Percentiles rank a stretch among this genome's conserved stretches.
phyloP scores from a whole-genome alignment of 2,329 filamentous ascomycete genomes.

The Calonectria pseudoreteaudii region DNA sequence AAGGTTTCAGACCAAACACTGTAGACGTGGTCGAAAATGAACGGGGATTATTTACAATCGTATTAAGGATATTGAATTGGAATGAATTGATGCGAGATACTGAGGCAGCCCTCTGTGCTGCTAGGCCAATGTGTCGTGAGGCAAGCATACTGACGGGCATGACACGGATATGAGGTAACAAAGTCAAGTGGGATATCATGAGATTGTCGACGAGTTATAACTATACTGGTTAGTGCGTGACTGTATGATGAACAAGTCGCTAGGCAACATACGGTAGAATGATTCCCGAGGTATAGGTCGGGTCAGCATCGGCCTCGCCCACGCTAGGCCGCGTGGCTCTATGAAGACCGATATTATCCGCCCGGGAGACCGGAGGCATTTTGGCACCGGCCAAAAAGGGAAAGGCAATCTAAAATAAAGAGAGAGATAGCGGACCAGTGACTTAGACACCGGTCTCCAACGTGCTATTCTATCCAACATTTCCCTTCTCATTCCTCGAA shows the following conservation, averaged over 20 bases:
- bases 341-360: neutral
- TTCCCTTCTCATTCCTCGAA: neutral
- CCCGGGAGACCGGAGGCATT: neutral
- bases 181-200: neutral
- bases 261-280: neutral
- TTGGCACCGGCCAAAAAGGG: neutral
- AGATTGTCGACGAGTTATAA: neutral
- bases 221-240: neutral
- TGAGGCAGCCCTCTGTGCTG: neutral
- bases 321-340: neutral
- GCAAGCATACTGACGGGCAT: neutral
- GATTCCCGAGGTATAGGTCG: neutral
- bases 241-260: neutral
- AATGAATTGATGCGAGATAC: neutral
- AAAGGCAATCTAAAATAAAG: neutral
- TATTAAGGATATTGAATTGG: neutral
- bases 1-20: neutral
- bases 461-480: neutral
- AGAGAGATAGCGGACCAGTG: neutral
- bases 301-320: neutral
- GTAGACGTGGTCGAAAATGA: neutral
- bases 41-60: neutral
- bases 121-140: neutral
- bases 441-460: neutral
- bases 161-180: neutral